A percentile compares a stretch with the other conserved stretches of the same genome.
phyloP scores from a whole-genome alignment of 129 eudicot species.

The Saposhnikovia divaricata region DNA sequence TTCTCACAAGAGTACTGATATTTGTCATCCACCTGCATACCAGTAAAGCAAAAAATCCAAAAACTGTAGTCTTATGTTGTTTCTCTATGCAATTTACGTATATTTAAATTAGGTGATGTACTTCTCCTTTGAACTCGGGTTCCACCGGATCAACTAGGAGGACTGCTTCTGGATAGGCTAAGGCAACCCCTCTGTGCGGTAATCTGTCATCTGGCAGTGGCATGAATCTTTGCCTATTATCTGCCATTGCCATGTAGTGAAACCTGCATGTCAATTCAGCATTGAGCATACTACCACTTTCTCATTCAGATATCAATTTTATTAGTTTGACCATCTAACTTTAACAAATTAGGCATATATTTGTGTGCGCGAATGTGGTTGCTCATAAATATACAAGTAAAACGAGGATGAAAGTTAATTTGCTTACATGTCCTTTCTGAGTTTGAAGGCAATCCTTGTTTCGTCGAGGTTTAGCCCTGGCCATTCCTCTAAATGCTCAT shows the following conservation, averaged over 20 bases:
- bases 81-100: neutral
- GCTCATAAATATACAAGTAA: too few species aligned
- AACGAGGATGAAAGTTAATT: neutral
- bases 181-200: slow-evolving; percentile 42
- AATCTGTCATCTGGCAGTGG: slow-evolving; percentile 70
- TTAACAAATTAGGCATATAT: too few species aligned
- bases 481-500: slow-evolving; percentile 49
- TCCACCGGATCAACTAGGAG: slow-evolving; percentile 67
- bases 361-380: too few species aligned
- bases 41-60: neutral
- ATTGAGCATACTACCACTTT: too few species aligned
- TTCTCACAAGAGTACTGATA: slow-evolving; percentile 55
- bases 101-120: slow-evolving; percentile 2
- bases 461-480: slow-evolving; percentile 60
- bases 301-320: too few species aligned
- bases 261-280: slow-evolving; percentile 35
- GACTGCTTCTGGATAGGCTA: slow-evolving; percentile 89
- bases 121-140: slow-evolving; percentile 91
- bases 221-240: slow-evolving; percentile 66
- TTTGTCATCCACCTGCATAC: slow-evolving; percentile 55
- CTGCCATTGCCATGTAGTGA: slow-evolving; percentile 83
- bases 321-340: too few species aligned
- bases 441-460: slow-evolving; percentile 59
- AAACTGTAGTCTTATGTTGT: neutral
- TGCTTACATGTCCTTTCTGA: slow-evolving; percentile 46